These are phyloP conservation scores for Boletus rubroflammeus DNA, from an alignment of 768 basidiomycete species.

Conservation along the genomic window DNA sequence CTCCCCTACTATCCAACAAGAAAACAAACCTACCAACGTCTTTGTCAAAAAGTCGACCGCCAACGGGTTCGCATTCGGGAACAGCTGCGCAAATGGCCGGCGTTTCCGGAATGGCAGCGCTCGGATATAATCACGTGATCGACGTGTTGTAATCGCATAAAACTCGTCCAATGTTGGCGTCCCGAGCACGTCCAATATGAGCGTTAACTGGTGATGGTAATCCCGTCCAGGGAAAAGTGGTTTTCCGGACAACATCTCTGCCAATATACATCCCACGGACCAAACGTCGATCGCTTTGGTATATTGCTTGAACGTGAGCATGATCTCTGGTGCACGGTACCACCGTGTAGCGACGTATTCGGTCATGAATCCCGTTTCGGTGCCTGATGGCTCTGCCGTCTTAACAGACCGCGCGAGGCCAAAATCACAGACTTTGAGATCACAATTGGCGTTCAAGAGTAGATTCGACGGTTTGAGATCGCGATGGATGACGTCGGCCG, in stretches of 20 bases:
- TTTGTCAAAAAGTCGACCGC: slow-evolving; percentile 78
- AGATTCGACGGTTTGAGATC: slow-evolving; percentile 98
- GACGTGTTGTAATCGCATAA: slow-evolving; percentile 89
- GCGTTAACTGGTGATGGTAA: slow-evolving; percentile 93
- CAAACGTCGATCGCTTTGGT: slow-evolving; percentile 93
- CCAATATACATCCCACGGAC: slow-evolving; percentile 85
- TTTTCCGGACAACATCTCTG: slow-evolving; percentile 97
- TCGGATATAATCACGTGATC: slow-evolving; percentile 93
- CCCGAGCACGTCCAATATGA: slow-evolving; percentile 95
- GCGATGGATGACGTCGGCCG: slow-evolving; percentile 93
- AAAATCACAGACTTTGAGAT: slow-evolving; percentile 94
- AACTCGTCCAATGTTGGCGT: slow-evolving; percentile 98
- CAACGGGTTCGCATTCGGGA: slow-evolving; percentile 85
- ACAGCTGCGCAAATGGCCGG: slow-evolving; percentile 75
- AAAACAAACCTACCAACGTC: slow-evolving; percentile 57
- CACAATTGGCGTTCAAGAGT: slow-evolving; percentile 95
- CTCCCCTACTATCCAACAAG: no score
- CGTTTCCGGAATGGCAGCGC: slow-evolving; percentile 91
- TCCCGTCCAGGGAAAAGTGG: slow-evolving; percentile 96
- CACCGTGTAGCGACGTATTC: slow-evolving; percentile 98
- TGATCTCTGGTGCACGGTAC: slow-evolving; percentile 99
- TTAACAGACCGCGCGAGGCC: slow-evolving; percentile 89
- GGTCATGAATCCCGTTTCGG: slow-evolving; percentile 88
- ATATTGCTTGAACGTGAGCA: slow-evolving; percentile 99
- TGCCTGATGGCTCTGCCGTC: slow-evolving; percentile 81